phyloP scores from a whole-genome alignment of 1,284 basidiomycete species.

The Mycosarcoma maydis region DNA sequence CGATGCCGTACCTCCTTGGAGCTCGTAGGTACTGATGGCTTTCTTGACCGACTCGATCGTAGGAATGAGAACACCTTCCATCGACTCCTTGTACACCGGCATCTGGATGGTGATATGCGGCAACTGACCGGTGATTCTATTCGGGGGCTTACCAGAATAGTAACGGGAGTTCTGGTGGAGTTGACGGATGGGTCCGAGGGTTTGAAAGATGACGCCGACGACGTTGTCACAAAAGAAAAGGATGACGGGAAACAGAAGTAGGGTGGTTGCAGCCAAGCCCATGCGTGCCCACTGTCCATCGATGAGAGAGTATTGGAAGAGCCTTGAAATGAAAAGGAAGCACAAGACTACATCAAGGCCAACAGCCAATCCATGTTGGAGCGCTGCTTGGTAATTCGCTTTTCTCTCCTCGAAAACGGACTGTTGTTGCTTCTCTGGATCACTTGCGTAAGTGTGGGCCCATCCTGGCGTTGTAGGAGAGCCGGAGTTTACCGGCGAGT shows the following conservation, averaged over 20 bases:
- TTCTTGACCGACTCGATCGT: slow-evolving; percentile 82
- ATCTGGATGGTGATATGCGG: slow-evolving; percentile 81
- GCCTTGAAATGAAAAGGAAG: slow-evolving; percentile 70
- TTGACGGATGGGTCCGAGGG: slow-evolving; percentile 73
- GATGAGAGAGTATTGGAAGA: background rate
- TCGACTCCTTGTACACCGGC: slow-evolving; percentile 77
- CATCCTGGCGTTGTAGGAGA: background rate
- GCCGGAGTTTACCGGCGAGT: background rate
- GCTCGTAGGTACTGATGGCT: slow-evolving; percentile 85
- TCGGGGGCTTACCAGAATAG: slow-evolving; percentile 36
- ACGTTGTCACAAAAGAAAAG: slow-evolving; percentile 74
- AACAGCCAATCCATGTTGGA: slow-evolving; percentile 78
- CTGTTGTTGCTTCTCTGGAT: slow-evolving; percentile 68
- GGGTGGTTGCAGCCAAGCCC: slow-evolving; percentile 71
- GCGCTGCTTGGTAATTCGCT: too few relatives aligned
- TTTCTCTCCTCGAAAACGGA: too few relatives aligned
- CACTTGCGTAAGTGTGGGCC: background rate
- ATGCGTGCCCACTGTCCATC: slow-evolving; percentile 76
- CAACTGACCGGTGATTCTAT: too few relatives aligned
- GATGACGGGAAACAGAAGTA: slow-evolving; percentile 76
- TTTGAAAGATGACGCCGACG: slow-evolving; percentile 67
- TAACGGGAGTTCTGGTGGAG: slow-evolving; percentile 69
- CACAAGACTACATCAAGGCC: slow-evolving; percentile 69
- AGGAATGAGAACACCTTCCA: slow-evolving; percentile 71
- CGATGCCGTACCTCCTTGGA: slow-evolving; percentile 79